phyloP scores from a whole-genome alignment of 2,329 filamentous ascomycete species.

The Zasmidium citrigriseum region DNA sequence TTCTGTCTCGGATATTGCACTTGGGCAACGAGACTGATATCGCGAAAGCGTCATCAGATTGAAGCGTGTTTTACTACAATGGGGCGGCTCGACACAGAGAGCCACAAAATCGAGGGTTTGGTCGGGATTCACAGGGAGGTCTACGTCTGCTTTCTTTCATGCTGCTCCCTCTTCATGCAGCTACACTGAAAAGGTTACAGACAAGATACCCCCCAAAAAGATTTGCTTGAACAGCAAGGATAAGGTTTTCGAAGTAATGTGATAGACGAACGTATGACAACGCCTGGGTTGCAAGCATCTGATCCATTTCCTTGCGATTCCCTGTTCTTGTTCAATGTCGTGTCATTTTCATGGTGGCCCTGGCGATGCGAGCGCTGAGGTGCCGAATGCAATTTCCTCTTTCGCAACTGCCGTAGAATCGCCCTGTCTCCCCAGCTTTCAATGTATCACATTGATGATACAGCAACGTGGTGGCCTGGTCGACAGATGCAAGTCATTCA shows the following conservation, averaged over 20 bases:
- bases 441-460: neutral
- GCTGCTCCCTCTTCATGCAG: neutral
- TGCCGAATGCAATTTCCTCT: neutral
- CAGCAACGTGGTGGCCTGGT: neutral
- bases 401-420: neutral
- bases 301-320: neutral
- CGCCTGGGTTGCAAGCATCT: neutral
- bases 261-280: neutral
- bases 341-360: too few species aligned
- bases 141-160: neutral
- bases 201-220: neutral
- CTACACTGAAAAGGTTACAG: neutral
- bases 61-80: neutral
- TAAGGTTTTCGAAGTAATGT: too few species aligned
- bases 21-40: neutral
- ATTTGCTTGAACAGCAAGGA: too few species aligned
- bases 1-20: neutral
- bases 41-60: neutral
- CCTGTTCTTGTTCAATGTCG: too few species aligned
- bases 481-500: neutral
- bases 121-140: neutral
- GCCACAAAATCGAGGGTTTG: neutral
- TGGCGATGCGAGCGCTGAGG: too few species aligned
- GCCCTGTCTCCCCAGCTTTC: neutral
- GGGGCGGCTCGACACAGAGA: neutral